A percentile compares a stretch with the other conserved stretches of the same genome.
Evolutionary conservation across 345 rosid species (phyloP).

Genomic region (Geranium rotundifolium): DNA sequence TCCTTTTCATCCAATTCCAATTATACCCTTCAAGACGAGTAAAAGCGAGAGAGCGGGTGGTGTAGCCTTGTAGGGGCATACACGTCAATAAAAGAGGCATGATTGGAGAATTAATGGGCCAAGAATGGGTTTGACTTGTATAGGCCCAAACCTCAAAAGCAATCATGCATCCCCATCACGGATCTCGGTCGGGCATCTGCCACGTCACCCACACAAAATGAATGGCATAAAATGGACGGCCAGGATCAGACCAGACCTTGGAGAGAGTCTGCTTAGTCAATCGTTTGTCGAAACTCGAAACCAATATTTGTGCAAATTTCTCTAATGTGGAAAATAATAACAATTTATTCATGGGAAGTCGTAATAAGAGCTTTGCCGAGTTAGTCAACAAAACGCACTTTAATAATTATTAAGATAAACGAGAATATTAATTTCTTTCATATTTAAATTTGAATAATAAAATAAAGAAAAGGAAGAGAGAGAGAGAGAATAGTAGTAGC

Average conservation of each 20-base stretch:
- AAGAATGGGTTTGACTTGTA: constrained; percentile 10
- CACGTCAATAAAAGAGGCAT: not conserved
- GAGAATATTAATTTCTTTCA: no score
- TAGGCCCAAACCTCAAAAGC: constrained; percentile 15
- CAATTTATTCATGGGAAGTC: constrained; percentile 3
- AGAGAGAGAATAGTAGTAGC: constrained; percentile 17
- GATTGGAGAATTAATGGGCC: not conserved
- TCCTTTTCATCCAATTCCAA: constrained; percentile 32
- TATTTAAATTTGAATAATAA: not conserved
- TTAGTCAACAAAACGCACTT: constrained; percentile 1
- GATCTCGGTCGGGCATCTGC: constrained; percentile 16
- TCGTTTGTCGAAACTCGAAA: constrained; percentile 11
- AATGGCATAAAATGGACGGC: constrained; percentile 11
- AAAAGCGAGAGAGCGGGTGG: no score
- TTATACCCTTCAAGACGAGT: no score
- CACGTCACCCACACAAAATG: constrained; percentile 16
- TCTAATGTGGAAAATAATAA: not conserved
- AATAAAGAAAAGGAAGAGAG: not conserved
- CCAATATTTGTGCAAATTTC: not conserved
- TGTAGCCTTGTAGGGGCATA: not conserved
- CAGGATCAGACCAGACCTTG: constrained; percentile 17
- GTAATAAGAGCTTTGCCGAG: not conserved
- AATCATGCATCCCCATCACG: constrained; percentile 4
- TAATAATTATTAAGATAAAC: not conserved
- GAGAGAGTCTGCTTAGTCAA: constrained; percentile 19